These are phyloP conservation scores for Exophiala sideris DNA, from an alignment of 2,329 filamentous ascomycete genomes.

Conservation along the genomic window DNA sequence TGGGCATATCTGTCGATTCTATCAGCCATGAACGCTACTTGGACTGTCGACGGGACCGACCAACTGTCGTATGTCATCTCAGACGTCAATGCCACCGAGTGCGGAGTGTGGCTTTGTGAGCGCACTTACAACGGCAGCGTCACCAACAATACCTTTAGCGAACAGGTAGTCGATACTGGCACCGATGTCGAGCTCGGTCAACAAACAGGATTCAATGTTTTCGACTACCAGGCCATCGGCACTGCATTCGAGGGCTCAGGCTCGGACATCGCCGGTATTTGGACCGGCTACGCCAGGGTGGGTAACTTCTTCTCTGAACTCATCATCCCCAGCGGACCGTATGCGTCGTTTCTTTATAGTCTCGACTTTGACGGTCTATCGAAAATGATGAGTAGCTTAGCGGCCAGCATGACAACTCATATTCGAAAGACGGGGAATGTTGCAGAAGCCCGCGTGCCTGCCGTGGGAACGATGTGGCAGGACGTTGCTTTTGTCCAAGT, in stretches of 20 bases:
- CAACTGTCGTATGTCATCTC: neutral
- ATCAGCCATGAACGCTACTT: slow-evolving; percentile 1
- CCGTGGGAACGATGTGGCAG: slow-evolving; percentile 1
- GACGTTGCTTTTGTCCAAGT: slow-evolving; percentile 7
- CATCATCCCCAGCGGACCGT: neutral
- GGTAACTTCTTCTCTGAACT: neutral
- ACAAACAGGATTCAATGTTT: neutral
- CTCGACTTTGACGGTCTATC: neutral
- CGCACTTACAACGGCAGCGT: neutral
- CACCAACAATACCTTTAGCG: slow-evolving; percentile 1
- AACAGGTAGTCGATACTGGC: neutral
- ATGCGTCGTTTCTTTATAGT: neutral
- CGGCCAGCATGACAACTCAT: neutral
- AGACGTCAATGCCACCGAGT: slow-evolving; percentile 2
- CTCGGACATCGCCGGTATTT: too few species aligned
- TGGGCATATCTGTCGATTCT: neutral
- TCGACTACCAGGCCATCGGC: neutral
- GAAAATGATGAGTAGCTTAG: neutral
- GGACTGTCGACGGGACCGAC: neutral
- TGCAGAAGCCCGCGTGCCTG: neutral
- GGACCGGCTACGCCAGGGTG: too few species aligned
- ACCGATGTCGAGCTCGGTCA: neutral
- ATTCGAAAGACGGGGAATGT: neutral
- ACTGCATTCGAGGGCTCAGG: too few species aligned
- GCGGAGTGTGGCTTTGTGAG: neutral